Percentiles rank a stretch among this genome's conserved stretches.
Conservation (phyloP, 352 stramenopile genomes). For the Peronospora belbahrii region DNA sequence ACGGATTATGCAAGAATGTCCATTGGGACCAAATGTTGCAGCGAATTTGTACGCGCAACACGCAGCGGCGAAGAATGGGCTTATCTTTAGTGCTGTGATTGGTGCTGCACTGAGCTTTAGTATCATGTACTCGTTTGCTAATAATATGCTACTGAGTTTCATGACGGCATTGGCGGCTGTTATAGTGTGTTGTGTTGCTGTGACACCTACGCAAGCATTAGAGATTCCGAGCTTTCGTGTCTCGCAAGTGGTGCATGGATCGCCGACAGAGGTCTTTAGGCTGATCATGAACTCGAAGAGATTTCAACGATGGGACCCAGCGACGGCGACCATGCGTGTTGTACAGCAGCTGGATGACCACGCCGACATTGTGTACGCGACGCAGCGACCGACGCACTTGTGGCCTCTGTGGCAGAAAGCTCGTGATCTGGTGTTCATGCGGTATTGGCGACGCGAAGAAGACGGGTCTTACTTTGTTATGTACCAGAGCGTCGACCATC, state of each 20-base stretch:
- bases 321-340: constrained; percentile 70
- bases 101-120: constrained; percentile 73
- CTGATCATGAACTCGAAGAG: constrained; percentile 82
- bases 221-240: constrained; percentile 82
- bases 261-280: constrained; percentile 74
- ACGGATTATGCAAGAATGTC: constrained; percentile 83
- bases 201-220: constrained; percentile 58
- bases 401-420: constrained; percentile 85
- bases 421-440: constrained; percentile 80
- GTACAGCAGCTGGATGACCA: constrained; percentile 84
- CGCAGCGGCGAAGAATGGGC: constrained; percentile 62
- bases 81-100: constrained; percentile 56
- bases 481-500: constrained; percentile 85
- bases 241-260: constrained; percentile 78
- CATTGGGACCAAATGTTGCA: constrained; percentile 66
- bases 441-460: constrained; percentile 84
- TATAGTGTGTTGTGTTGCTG: constrained; percentile 56
- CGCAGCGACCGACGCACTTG: constrained; percentile 73
- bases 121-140: constrained; percentile 81
- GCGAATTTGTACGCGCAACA: constrained; percentile 78
- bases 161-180: constrained; percentile 54
- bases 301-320: constrained; percentile 79
- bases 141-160: constrained; percentile 80
- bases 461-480: constrained; percentile 88
- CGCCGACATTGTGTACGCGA: constrained; percentile 85